Conservation (phyloP, 2,329 filamentous ascomycete species). For the Fusarium marasasianum region DNA sequence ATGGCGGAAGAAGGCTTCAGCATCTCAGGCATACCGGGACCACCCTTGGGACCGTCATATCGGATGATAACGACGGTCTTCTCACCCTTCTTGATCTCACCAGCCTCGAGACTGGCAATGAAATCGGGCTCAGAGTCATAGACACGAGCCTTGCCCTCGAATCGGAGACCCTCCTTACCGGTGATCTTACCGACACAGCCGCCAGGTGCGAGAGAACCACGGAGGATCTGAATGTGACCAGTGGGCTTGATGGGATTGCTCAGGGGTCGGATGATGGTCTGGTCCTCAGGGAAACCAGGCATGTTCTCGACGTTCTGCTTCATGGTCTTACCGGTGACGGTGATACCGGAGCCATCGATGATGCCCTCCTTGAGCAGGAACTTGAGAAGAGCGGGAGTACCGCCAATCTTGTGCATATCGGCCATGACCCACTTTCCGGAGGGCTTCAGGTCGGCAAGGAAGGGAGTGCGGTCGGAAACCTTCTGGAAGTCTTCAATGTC, state of each 20-base stretch:
- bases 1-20: slow-evolving; percentile 91
- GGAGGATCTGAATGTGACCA: slow-evolving; percentile 89
- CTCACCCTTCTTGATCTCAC: slow-evolving; percentile 83
- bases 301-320: slow-evolving; percentile 84
- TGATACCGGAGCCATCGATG: slow-evolving; percentile 81
- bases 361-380: slow-evolving; percentile 85
- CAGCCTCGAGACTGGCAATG: slow-evolving; percentile 78
- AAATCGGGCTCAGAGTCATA: slow-evolving; percentile 87
- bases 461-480: slow-evolving; percentile 80
- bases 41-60: slow-evolving; percentile 93
- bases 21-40: slow-evolving; percentile 95
- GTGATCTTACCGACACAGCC: slow-evolving; percentile 95
- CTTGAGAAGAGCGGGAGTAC: slow-evolving; percentile 87
- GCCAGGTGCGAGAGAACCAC: slow-evolving; percentile 84
- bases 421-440: slow-evolving; percentile 90
- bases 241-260: slow-evolving; percentile 86
- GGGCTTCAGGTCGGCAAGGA: slow-evolving; percentile 85
- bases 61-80: slow-evolving; percentile 92
- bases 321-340: slow-evolving; percentile 89
- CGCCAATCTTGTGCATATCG: slow-evolving; percentile 84
- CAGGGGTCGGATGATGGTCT: slow-evolving; percentile 83
- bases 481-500: slow-evolving; percentile 88
- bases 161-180: slow-evolving; percentile 87
- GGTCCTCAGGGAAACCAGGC: slow-evolving; percentile 77
- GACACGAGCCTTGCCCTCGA: slow-evolving; percentile 81